Evolutionary conservation across 768 basidiomycete genomes (phyloP), one percentile per base, ranked within the genome.

Genomic region (Fomitopsis pulvina): DNA sequence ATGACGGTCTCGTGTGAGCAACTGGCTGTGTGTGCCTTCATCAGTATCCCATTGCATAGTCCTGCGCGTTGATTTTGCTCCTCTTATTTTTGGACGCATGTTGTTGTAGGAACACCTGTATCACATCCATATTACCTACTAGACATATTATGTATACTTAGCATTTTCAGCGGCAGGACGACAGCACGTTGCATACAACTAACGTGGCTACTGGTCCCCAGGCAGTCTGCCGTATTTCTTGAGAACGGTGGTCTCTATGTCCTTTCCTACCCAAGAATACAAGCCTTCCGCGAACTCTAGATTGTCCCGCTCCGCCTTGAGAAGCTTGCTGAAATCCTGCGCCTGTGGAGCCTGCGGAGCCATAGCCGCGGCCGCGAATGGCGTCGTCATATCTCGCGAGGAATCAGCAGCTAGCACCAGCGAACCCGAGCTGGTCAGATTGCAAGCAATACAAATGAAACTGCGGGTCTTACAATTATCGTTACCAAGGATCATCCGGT

Each of bases 291-390:
- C 81, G 58, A 98, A 85, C 56, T 92, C 88, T 18, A 99, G 78
- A 66, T 96, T 95, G 66, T 98, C 95, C 54, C 75, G 76, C 68
- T 99, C 96, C 5, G 83, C 82, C 57, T 89, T 88, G 76, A 93
- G 93, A 34, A 97, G 65, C 64, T 98, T 98, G 60, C 71, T 76
- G 66, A 78, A 93, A 63, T 98, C 95, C 62, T 92, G 92, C 40
- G 81, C 79, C 41, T 79, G 85, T 6, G 71, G 76, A 24, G 66
- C 68, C 47, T 62, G 58, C 12, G 75, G 73, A 8, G 71, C 67
- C 14, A 72, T 70, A 22, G 72, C 74, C 34, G 73, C 71, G 6
- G 65, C 67, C 16, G 79, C 82, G 60, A 90, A 89, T 0, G 90
- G 82, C 27, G 77, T 71, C 14, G 78, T 76, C 74, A 88, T 85